Conservation (phyloP, 768 basidiomycete species). For the Trametopsis cervina region DNA sequence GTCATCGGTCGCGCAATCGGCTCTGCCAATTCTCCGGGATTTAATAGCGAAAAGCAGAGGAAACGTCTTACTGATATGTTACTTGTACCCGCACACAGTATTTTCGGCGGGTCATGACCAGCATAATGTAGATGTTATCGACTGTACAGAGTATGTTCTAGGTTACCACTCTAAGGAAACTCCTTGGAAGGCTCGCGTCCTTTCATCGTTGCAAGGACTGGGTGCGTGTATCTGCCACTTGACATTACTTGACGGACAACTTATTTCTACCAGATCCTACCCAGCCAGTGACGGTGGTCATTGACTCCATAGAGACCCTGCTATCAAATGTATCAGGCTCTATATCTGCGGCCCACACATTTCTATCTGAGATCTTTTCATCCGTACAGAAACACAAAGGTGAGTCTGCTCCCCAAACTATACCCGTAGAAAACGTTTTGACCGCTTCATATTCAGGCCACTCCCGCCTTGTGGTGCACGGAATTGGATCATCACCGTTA, state of each 20-base stretch:
- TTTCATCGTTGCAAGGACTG: not conserved
- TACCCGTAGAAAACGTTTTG: not conserved
- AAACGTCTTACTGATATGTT: not conserved
- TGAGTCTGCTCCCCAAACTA: conserved; percentile 27
- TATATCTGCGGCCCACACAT: conserved; percentile 41
- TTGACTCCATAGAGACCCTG: conserved; percentile 71
- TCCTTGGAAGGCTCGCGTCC: conserved; percentile 14
- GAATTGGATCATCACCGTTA: conserved; percentile 40
- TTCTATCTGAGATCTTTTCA: conserved; percentile 41
- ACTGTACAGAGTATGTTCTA: conserved; percentile 45
- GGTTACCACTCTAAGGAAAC: conserved; percentile 35
- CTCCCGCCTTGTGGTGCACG: conserved; percentile 57
- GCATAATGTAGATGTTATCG: conserved; percentile 33
- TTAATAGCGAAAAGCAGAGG: not conserved
- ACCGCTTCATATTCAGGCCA: conserved; percentile 30
- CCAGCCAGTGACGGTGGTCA: conserved; percentile 50
- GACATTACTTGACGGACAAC: not conserved
- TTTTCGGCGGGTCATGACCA: not conserved
- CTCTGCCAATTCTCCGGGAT: conserved; percentile 17
- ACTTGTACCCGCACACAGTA: not conserved
- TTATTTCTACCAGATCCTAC: conserved; percentile 27
- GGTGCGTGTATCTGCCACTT: not conserved
- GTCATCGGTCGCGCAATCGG: conserved; percentile 22
- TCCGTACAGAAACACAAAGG: conserved; percentile 42
- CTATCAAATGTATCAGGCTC: conserved; percentile 47